Conservation (phyloP, 805 yeast genomes). For the Wickerhamomyces silvicola region DNA sequence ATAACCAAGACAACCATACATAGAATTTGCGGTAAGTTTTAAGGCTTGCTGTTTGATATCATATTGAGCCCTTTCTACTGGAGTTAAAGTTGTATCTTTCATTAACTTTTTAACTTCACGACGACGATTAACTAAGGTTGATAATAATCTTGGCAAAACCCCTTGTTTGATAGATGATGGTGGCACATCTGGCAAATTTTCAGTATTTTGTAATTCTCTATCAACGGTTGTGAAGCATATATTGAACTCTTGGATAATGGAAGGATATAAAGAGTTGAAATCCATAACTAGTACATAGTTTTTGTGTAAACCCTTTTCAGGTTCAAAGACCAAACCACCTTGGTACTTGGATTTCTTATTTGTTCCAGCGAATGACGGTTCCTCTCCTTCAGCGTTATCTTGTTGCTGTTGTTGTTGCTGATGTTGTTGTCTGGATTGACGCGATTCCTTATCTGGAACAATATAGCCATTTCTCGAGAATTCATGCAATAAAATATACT, state of each 20-base stretch:
- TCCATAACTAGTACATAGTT: conserved; percentile 92
- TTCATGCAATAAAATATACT: conserved; percentile 86
- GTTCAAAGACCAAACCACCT: conserved; percentile 96
- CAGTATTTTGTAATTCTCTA: conserved; percentile 49
- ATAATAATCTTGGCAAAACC: conserved; percentile 78
- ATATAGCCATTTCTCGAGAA: conserved; percentile 73
- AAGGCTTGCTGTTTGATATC: conserved; percentile 95
- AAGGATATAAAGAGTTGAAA: conserved; percentile 94
- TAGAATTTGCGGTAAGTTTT: conserved; percentile 96
- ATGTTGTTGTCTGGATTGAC: conserved; percentile 29
- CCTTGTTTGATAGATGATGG: conserved; percentile 55
- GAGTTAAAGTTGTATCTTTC: conserved; percentile 63
- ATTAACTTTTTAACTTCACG: conserved; percentile 83
- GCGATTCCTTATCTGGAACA: conserved; percentile 77
- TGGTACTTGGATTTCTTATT: conserved; percentile 69
- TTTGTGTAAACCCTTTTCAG: conserved; percentile 90
- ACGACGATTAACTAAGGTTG: conserved; percentile 83
- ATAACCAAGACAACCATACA: conserved; percentile 98
- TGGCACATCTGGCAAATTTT: conserved; percentile 68
- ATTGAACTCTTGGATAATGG: conserved; percentile 94
- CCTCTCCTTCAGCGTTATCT: conserved; percentile 27
- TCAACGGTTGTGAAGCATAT: conserved; percentile 95
- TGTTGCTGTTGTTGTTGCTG: conserved; percentile 20
- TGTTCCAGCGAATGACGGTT: conserved; percentile 41
- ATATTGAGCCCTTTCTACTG: conserved; percentile 69